Conservation (phyloP, 1,284 basidiomycete species). For the Termitomyces sp. region DNA sequence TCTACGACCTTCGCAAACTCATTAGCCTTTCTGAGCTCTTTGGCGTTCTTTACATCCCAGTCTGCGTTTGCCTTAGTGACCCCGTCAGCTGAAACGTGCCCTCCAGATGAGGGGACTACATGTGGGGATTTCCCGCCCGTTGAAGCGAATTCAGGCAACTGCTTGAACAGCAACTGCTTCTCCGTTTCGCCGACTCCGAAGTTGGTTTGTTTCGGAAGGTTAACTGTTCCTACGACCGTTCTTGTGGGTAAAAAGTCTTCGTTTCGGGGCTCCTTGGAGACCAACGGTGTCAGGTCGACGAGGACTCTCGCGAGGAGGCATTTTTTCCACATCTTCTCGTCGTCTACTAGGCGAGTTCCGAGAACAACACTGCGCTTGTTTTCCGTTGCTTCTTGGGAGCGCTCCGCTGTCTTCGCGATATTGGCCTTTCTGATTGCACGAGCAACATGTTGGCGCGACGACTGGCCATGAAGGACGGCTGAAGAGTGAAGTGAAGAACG, state of each 20-base stretch:
- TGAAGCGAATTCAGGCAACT: conserved; percentile 46
- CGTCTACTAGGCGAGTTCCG: conserved; percentile 59
- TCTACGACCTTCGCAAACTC: conserved; percentile 73
- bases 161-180: conserved; percentile 53
- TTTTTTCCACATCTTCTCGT: conserved; percentile 52
- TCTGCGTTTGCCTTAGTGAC: conserved; percentile 13
- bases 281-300: conserved; percentile 51
- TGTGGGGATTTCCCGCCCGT: background rate
- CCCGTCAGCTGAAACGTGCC: background rate
- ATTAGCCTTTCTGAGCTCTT: conserved; percentile 58
- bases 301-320: conserved; percentile 62
- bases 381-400: conserved; percentile 36
- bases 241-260: conserved; percentile 19
- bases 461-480: conserved; percentile 35
- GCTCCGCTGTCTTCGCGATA: conserved; percentile 43
- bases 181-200: conserved; percentile 60
- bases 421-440: conserved; percentile 48
- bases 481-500: conserved; percentile 53
- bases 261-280: conserved; percentile 22
- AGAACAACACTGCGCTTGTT: conserved; percentile 66
- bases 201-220: conserved; percentile 46
- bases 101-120: conserved; percentile 4
- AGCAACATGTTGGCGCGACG: conserved; percentile 29
- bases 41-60: conserved; percentile 14
- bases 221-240: conserved; percentile 30